phyloP scores from a whole-genome alignment of 495 filamentous ascomycete genomes.

The Tuber borchii region DNA sequence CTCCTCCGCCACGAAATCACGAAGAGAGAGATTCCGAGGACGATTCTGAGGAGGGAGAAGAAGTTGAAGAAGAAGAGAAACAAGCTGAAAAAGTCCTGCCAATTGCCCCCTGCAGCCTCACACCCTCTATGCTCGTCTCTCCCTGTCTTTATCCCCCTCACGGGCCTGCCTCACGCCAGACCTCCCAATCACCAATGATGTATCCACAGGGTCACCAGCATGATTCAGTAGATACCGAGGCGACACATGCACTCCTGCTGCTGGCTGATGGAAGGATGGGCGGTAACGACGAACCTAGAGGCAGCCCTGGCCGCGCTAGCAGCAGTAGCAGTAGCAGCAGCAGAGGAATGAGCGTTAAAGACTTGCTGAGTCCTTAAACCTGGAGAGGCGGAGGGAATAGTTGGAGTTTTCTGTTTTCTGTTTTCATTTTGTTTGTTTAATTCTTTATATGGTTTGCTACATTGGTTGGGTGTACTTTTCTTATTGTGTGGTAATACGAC shows the following conservation, averaged over 20 bases:
- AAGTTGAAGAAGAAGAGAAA: slow-evolving; percentile 23
- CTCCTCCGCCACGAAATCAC: neutral
- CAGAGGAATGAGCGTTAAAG: slow-evolving; percentile 70
- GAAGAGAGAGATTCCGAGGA: slow-evolving; percentile 28
- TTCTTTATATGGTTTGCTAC: neutral
- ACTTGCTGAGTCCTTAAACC: slow-evolving; percentile 62
- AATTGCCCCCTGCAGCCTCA: slow-evolving; percentile 24
- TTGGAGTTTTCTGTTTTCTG: neutral
- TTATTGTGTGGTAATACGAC: neutral
- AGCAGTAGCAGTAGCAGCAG: slow-evolving; percentile 30
- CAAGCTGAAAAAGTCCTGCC: slow-evolving; percentile 31
- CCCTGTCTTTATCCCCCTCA: slow-evolving; percentile 38
- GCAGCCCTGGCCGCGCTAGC: slow-evolving; percentile 46
- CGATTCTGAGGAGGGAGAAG: slow-evolving; percentile 41
- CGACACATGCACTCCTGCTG: slow-evolving; percentile 72
- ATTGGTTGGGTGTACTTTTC: slow-evolving; percentile 2
- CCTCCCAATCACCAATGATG: slow-evolving; percentile 47
- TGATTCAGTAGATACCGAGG: slow-evolving; percentile 65
- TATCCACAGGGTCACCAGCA: slow-evolving; percentile 43
- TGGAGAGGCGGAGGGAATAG: slow-evolving; percentile 9
- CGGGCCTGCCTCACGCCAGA: slow-evolving; percentile 36
- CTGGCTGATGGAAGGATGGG: slow-evolving; percentile 55
- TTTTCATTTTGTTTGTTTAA: neutral
- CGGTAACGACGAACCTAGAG: neutral
- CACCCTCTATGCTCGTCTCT: slow-evolving; percentile 15